Conservation (phyloP, 108 stramenopile genomes). For the Epithemia pelagica region DNA sequence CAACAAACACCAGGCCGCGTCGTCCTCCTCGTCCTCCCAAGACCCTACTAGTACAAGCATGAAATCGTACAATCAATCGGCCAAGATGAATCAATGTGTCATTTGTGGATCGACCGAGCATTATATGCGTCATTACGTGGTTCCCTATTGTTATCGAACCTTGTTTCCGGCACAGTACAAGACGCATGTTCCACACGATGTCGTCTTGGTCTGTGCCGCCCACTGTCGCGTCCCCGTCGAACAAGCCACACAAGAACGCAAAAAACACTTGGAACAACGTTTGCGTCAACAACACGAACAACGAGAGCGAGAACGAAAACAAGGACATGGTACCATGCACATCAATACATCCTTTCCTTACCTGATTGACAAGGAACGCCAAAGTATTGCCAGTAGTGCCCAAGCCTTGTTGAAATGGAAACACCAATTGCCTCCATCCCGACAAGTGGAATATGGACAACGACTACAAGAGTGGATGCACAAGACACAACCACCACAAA, state of each 20-base stretch:
- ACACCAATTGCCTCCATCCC: conserved; percentile 36
- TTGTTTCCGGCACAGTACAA: conserved; percentile 67
- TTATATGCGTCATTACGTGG: conserved; percentile 74
- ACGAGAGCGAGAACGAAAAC: too few relatives aligned
- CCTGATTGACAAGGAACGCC: conserved; percentile 14
- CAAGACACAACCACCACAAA: too few relatives aligned
- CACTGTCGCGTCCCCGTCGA: conserved; percentile 59
- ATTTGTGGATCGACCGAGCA: conserved; percentile 46
- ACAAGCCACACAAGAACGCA: conserved; percentile 30
- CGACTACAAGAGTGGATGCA: conserved; percentile 12
- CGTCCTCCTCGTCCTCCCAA: not conserved
- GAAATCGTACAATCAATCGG: conserved; percentile 32
- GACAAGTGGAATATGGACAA: conserved; percentile 26
- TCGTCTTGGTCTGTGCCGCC: conserved; percentile 69
- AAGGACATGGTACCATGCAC: too few relatives aligned
- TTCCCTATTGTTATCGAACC: conserved; percentile 63
- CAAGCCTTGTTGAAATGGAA: conserved; percentile 46
- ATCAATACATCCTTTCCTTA: not conserved
- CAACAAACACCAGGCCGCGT: not conserved
- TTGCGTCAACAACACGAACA: conserved; percentile 14
- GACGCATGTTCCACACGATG: conserved; percentile 75
- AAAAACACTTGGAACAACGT: conserved; percentile 28
- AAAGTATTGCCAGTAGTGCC: conserved; percentile 52
- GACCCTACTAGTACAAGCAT: not conserved
- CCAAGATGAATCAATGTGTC: conserved; percentile 68